phyloP scores from a whole-genome alignment of 129 eudicot species.

The Dittrichia graveolens region DNA sequence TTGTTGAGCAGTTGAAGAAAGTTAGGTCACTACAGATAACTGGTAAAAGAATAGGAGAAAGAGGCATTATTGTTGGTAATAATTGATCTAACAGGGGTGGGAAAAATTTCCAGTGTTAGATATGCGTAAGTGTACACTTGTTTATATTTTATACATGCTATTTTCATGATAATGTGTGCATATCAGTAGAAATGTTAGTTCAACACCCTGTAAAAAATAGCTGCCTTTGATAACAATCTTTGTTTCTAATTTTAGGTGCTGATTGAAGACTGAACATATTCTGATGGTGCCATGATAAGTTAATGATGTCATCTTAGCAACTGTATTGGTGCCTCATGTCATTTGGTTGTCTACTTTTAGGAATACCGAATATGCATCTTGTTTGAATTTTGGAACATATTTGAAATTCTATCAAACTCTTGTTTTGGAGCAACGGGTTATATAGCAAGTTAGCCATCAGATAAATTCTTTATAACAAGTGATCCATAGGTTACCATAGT shows the following conservation, averaged over 20 bases:
- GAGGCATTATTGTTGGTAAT: background rate
- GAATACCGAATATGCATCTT: constrained; percentile 3
- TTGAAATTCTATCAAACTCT: background rate
- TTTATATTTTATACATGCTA: too few species aligned
- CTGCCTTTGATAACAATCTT: background rate
- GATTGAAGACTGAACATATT: background rate
- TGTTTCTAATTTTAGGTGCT: background rate
- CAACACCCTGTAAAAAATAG: background rate
- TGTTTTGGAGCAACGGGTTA: background rate
- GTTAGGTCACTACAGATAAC: constrained; percentile 13
- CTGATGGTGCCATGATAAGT: constrained; percentile 1
- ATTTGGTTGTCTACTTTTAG: background rate
- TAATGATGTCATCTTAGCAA: constrained; percentile 1
- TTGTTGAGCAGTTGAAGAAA: constrained; percentile 18
- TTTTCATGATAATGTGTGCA: background rate
- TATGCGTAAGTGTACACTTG: background rate
- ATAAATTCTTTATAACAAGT: background rate
- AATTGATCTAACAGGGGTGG: background rate
- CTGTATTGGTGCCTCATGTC: constrained; percentile 7
- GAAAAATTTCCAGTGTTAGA: background rate
- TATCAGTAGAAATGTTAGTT: constrained; percentile 10
- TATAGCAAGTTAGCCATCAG: background rate
- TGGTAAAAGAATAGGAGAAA: background rate
- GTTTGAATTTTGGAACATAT: constrained; percentile 16
- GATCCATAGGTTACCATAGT: background rate